Percentiles rank a stretch among this genome's conserved stretches.
phyloP scores from a whole-genome alignment of 345 rosid genomes.

The Carallia brachiata region DNA sequence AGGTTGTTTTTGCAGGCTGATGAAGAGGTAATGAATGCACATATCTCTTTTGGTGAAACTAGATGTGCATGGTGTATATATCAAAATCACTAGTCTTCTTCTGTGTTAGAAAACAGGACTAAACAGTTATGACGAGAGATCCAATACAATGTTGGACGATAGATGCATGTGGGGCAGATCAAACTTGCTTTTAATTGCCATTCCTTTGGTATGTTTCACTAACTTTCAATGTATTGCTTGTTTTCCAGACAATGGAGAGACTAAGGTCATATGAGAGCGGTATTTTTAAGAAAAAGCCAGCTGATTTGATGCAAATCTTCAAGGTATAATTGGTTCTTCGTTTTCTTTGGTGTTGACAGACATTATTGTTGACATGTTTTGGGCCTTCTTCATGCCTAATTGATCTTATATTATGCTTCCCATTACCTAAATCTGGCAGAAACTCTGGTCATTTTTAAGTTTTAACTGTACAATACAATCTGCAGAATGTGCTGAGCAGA shows the following conservation, averaged over 20 bases:
- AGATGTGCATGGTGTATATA: not conserved
- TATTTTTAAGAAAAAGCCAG: constrained; percentile 80
- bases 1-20: constrained; percentile 95
- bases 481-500: not conserved
- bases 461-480: not conserved
- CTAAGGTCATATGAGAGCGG: constrained; percentile 81
- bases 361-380: not conserved
- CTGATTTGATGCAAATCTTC: constrained; percentile 92
- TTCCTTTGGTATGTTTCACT: not conserved
- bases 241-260: constrained; percentile 92
- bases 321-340: constrained; percentile 51
- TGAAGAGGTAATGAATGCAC: constrained; percentile 63
- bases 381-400: not conserved
- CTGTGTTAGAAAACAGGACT: too few species aligned
- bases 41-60: not conserved
- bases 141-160: too few species aligned
- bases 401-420: not conserved
- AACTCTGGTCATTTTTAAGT: not conserved
- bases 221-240: not conserved
- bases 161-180: not conserved
- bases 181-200: not conserved
- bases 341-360: not conserved
- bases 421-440: not conserved
- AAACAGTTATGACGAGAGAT: too few species aligned
- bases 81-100: too few species aligned